Evolutionary conservation across 345 rosid species (phyloP), one percentile per base, ranked within the genome.

Genomic region (Gossypium mustelinum): DNA sequence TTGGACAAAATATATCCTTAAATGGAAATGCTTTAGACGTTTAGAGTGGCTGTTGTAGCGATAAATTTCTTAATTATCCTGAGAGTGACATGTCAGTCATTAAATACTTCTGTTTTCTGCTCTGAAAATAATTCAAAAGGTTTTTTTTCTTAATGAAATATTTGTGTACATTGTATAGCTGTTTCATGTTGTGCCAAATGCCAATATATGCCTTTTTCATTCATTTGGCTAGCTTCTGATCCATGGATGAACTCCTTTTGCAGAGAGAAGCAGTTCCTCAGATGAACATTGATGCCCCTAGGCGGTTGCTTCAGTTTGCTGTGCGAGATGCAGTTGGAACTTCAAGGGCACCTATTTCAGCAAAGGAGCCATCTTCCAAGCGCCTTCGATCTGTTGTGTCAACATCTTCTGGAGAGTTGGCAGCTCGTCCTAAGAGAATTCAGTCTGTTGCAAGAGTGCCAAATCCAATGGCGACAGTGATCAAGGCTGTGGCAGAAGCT

Each of bases 401-500:
- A 60, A 60, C 92, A 55, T 80, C 94, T 29, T 66, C 87, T 47
- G 84, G 79, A 58, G 87, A 83, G 72, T 60, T 60, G n/a, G 75
- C 79, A 47, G 84, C 82, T 56, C 87, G 63, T 54, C 86, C 89
- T 73, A 87, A 76, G 57, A 91, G 86, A 89, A 82, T 87, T 54
- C 68, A 14, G 51, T 88, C 97, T 47, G 81, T 88, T 74, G 96
- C 96, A 2, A 89, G 88, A 75, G 88, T 85, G 77, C 82, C 88
- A 80, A 87, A 88, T 81, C 84, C 95, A 61, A 85, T 89, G 91
- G 83, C 90, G 66, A 83, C 97, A 68, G 93, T 90, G 47, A 72
- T 89, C n/a, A 93, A 88, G 84, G 97, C 97, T 81, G 95, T 90
- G 11, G 85, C 90, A 34, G 97, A 93, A 88, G 98, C 99, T 79